Evolutionary conservation across 1,284 basidiomycete genomes (phyloP).

Genomic region (Trichosporon inkin): DNA sequence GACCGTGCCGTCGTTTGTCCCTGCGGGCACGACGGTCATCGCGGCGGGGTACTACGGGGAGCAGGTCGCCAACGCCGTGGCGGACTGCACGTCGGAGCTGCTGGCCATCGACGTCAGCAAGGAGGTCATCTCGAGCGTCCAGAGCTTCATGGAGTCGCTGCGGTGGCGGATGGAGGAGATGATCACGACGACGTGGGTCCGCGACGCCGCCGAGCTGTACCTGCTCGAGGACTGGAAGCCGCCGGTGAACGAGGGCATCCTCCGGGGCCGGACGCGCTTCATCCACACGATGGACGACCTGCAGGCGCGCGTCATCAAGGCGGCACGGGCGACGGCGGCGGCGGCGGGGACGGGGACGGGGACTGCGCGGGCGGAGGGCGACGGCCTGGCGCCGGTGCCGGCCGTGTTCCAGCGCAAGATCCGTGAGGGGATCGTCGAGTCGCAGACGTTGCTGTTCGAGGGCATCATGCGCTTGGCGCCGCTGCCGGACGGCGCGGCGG

Average conservation of each 20-base stretch:
- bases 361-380: neutral
- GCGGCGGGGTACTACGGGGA: constrained; percentile 76
- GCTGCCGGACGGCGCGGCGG: constrained; percentile 1
- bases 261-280: constrained; percentile 53
- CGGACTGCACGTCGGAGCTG: constrained; percentile 80
- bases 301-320: constrained; percentile 73
- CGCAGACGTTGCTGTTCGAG: constrained; percentile 81
- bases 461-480: constrained; percentile 75
- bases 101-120: constrained; percentile 72
- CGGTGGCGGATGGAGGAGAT: constrained; percentile 86
- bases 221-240: constrained; percentile 80
- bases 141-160: constrained; percentile 70
- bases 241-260: constrained; percentile 40
- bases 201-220: constrained; percentile 80
- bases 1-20: constrained; percentile 61
- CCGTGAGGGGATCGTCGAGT: constrained; percentile 80
- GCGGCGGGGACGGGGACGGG: neutral
- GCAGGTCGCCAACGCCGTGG: constrained; percentile 74
- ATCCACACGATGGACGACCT: constrained; percentile 74
- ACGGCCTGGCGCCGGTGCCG: constrained; percentile 29
- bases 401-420: constrained; percentile 59
- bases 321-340: constrained; percentile 56
- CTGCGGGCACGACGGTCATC: constrained; percentile 71
- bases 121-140: constrained; percentile 66
- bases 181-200: constrained; percentile 72